phyloP scores from a whole-genome alignment of 768 basidiomycete species.

The Xerocomellus chrysenteron region DNA sequence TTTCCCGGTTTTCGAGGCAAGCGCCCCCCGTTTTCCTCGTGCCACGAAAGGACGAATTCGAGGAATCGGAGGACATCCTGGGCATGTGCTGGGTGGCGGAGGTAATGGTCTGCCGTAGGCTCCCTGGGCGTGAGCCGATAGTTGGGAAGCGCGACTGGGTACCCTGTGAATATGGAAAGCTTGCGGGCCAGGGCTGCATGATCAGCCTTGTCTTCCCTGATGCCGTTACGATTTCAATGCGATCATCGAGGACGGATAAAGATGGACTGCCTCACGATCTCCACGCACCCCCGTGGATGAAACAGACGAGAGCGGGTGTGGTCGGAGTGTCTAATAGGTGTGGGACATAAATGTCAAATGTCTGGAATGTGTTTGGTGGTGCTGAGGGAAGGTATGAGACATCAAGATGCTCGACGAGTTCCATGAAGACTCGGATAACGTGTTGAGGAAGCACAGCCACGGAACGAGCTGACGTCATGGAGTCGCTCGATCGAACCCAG shows the following conservation, averaged over 20 bases:
- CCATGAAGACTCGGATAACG: slow-evolving; percentile 3
- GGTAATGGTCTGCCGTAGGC: slow-evolving; percentile 34
- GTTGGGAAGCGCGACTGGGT: slow-evolving; percentile 70
- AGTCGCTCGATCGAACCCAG: background rate
- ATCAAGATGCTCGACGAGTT: slow-evolving; percentile 14
- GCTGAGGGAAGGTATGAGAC: slow-evolving; percentile 37
- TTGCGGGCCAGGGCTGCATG: slow-evolving; percentile 52
- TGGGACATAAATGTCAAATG: slow-evolving; percentile 58
- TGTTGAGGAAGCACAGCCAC: slow-evolving; percentile 12
- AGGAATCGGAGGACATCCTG: slow-evolving; percentile 64
- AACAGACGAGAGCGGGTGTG: slow-evolving; percentile 55
- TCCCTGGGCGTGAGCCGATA: slow-evolving; percentile 64
- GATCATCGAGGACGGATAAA: background rate
- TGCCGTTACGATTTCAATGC: slow-evolving; percentile 4
- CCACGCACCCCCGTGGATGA: slow-evolving; percentile 87
- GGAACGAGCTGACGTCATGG: slow-evolving; percentile 28
- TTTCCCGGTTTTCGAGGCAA: slow-evolving; percentile 38
- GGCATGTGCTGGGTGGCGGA: slow-evolving; percentile 71
- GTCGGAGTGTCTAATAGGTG: background rate
- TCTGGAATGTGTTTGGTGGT: slow-evolving; percentile 35
- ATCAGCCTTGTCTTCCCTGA: slow-evolving; percentile 72
- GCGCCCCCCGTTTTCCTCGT: slow-evolving; percentile 10
- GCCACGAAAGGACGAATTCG: slow-evolving; percentile 52
- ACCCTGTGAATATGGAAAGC: slow-evolving; percentile 50
- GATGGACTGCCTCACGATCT: slow-evolving; percentile 50